Conservation (phyloP, 148 eudicot genomes). For the Linanthus parryae region DNA sequence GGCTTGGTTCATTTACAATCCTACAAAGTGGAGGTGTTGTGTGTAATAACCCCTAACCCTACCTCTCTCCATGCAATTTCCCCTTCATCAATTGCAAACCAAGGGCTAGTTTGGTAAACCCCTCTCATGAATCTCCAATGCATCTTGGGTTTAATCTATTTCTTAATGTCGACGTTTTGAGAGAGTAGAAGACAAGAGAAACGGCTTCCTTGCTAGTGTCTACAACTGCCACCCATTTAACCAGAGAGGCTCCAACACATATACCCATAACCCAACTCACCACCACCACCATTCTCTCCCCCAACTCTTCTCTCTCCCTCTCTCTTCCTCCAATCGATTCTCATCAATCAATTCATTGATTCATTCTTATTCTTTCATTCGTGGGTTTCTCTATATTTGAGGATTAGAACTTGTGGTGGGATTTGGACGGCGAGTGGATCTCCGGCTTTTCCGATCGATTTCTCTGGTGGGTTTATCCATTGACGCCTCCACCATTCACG, state of each 20-base stretch:
- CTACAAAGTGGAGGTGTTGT: no score
- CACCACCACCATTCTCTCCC: background rate
- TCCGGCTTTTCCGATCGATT: background rate
- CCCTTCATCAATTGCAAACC: no score
- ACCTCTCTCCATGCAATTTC: no score
- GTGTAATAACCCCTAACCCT: no score
- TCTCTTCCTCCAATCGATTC: background rate
- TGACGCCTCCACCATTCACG: background rate
- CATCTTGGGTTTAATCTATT: no score
- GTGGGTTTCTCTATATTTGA: background rate
- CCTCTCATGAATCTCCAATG: no score
- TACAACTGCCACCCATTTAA: slow-evolving; percentile 7
- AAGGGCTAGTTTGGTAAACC: no score
- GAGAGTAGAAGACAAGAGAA: background rate
- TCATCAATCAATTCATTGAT: background rate
- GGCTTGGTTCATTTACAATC: no score
- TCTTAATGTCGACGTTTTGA: no score
- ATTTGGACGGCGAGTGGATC: no score
- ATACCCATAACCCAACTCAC: background rate
- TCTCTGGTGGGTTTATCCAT: background rate
- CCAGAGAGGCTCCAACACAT: slow-evolving; percentile 2
- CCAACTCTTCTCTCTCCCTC: background rate
- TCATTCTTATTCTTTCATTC: no score
- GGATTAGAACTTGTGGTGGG: no score
- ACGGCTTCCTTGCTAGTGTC: background rate